Evolutionary conservation across 2,329 filamentous ascomycete genomes (phyloP), one percentile per base, ranked within the genome.

Genomic region (Moelleriella libera): DNA sequence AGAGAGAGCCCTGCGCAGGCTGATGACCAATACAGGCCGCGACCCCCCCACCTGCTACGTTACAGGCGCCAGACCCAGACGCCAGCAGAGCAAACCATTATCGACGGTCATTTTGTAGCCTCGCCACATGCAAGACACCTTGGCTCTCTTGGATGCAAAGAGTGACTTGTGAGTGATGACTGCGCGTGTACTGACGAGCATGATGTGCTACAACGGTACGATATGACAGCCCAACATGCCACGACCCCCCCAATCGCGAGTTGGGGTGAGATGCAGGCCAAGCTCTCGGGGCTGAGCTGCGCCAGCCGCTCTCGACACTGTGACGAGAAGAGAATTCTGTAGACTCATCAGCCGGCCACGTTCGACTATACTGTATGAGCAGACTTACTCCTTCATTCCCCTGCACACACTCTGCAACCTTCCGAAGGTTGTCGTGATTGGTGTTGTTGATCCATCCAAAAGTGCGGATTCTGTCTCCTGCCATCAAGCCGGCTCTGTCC

Each of bases 171-270:
- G 21, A 21, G 2, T 21, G 21, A 21, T 21, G 21, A 21, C 21
- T 21, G 21, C 21, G 21, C 21, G 21, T 21, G 21, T 21, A 21
- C 21, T 21, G 21, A 21, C 21, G 21, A 21, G 21, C 21, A 21
- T 28, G n/a, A 30, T 30, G 30, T 46, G 30, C 45, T 48, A 94
- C 48, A 94, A 55, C 30, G 87, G 88, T 54, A 95, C 67, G 53
- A 97, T 77, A 68, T 96, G 89, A 63, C 90, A 98, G 47, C 90
- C 90, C 57, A 98, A 68, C 62, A 94, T 69, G 10, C 90, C 92
- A 63, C 88, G 75, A 31, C 92, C 92, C 54, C 90, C 90, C 90
- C 92, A 98, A 60, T 89, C 74, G 43, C 79, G 77, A 56, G 79
- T 76, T 47, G 90, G 90, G 44, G 73, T 86, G 53, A 98, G 67